Evolutionary conservation across 805 yeast genomes (phyloP).

Genomic region (Yarrowia sp.): DNA sequence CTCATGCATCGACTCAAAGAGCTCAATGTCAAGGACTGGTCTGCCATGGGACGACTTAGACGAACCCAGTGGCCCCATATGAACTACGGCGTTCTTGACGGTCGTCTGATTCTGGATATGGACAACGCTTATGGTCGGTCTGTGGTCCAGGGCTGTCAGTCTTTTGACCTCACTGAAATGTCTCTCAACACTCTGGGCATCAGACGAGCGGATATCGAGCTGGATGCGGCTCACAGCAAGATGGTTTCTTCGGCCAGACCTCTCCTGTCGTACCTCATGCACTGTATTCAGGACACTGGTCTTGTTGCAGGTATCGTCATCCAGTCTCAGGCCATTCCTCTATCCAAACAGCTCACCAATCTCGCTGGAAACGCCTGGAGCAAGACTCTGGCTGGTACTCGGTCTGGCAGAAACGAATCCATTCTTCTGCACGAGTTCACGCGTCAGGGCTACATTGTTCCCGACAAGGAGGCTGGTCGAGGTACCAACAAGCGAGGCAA

Average conservation of each 20-base stretch:
- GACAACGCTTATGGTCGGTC: slow-evolving; percentile 95
- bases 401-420: slow-evolving; percentile 94
- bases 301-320: slow-evolving; percentile 77
- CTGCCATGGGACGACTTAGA: slow-evolving; percentile 76
- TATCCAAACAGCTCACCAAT: slow-evolving; percentile 86
- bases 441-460: slow-evolving; percentile 74
- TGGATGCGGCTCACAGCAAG: slow-evolving; percentile 57
- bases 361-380: slow-evolving; percentile 98
- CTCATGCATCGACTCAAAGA: slow-evolving; percentile 78
- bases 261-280: slow-evolving; percentile 65
- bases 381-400: slow-evolving; percentile 87
- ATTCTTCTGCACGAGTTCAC: slow-evolving; percentile 89
- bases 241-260: slow-evolving; percentile 55
- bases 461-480: slow-evolving; percentile 64
- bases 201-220: slow-evolving; percentile 68
- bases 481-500: slow-evolving; percentile 51
- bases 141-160: slow-evolving; percentile 83
- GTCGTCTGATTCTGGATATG: slow-evolving; percentile 86
- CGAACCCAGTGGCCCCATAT: slow-evolving; percentile 66
- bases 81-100: slow-evolving; percentile 65
- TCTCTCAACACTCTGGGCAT: slow-evolving; percentile 69
- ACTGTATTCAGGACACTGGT: slow-evolving; percentile 61
- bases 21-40: slow-evolving; percentile 69
- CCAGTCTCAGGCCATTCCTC: slow-evolving; percentile 76
- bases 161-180: slow-evolving; percentile 94